Evolutionary conservation across 129 eudicot genomes (phyloP).

Genomic region (Helichrysum umbraculigerum): DNA sequence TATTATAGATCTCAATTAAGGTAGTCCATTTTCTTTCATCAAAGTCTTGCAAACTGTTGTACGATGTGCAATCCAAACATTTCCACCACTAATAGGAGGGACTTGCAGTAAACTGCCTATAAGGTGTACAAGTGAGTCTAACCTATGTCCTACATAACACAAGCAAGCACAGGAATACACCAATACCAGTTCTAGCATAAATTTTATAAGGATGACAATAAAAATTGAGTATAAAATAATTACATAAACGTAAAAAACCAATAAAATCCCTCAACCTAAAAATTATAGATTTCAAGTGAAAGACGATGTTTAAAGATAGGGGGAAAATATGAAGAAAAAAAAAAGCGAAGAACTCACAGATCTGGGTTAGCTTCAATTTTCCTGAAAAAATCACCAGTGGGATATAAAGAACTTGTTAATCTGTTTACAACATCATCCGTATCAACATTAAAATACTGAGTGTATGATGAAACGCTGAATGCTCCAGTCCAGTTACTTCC

Average conservation of each 20-base stretch:
- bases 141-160: not conserved
- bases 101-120: not conserved
- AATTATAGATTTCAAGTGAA: not conserved
- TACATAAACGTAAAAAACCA: not conserved
- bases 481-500: constrained; percentile 81
- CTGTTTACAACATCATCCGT: constrained; percentile 90
- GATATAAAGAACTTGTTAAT: constrained; percentile 81
- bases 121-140: not conserved
- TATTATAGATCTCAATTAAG: not conserved
- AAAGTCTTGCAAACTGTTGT: not conserved
- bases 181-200: not conserved
- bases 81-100: not conserved
- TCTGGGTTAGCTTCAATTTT: constrained; percentile 97
- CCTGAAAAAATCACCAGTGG: constrained; percentile 91
- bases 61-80: not conserved
- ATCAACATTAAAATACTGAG: constrained; percentile 91
- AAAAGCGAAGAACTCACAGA: constrained; percentile 60
- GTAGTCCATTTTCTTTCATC: not conserved
- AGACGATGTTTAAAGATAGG: constrained; percentile 13
- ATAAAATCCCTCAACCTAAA: constrained; percentile 4
- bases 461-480: constrained; percentile 84
- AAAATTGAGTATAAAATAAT: not conserved
- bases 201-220: not conserved
- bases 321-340: not conserved
- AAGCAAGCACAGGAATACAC: not conserved